Base-by-base conservation (phyloP, 106 monocot species). In the Dactylorhiza incarnata region DNA sequence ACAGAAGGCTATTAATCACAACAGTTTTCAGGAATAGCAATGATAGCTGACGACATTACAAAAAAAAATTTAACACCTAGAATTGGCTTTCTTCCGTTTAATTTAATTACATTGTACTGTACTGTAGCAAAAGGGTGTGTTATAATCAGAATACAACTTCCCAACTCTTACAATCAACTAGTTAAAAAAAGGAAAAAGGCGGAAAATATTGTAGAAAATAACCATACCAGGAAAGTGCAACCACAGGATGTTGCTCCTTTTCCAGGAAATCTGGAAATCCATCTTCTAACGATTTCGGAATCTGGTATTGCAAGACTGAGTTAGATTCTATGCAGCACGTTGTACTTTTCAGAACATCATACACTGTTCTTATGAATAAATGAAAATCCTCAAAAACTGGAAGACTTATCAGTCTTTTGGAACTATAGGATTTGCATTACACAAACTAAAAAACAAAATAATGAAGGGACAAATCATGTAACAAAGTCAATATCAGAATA, bases 201-300 rank as follows among this genome's bases (percentile, higher is more conserved):
- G 7, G 1, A 7, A 7, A 44, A 66, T 61, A 24, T 15, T n/a
- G 29, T 44, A 45, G 29, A 44, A 72, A 65, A 17, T 37, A 66
- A 67, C 22, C 48, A 74, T 82, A 93, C 95, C 91, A 89, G 48
- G 97, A 94, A 49, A 97, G 84, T 48, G 83, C 50, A 23, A 94
- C 83, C 6, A 93, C 85, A 61, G 94, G 97, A 87, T 96, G 96
- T 22, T 91, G 93, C 14, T 71, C 71, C 59, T 70, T 87, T 67
- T 93, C 91, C 17, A 75, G 15, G 29, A 86, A 55, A 89, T 89
- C 73, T 43, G 73, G 26, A 85, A 91, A 94, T 10, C 63, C 75
- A 71, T 67, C 74, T 16, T 72, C 81, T 46, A 97, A 76, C 58
- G 84, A 81, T 78, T 94, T 86, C 17, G 97, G 97, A 80, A 97